Evolutionary conservation across 257 asterid genomes (phyloP), one percentile per base, ranked within the genome.

Genomic region (Solanum lignicaule): DNA sequence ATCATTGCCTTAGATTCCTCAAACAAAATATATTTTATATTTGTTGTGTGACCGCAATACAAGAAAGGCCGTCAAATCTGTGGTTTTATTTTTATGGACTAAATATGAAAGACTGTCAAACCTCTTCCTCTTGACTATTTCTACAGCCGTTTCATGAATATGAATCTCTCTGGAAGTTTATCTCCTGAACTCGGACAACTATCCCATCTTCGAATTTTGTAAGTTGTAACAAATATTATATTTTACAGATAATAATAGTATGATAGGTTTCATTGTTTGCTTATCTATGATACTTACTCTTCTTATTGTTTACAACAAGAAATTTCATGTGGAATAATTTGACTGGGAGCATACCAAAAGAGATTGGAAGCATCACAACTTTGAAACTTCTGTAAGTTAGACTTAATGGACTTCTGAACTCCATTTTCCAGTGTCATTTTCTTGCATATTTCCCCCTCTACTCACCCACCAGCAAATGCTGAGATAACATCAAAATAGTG

Each of bases 301-400:
- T 86, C 52, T 20, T 39, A 38, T 27, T 87, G 33, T 38, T 73
- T 36, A 74, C 83, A 60, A 46, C 86, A 83, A 92, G 94, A 86
- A 88, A 91, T 87, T 92, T 92, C 89, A 92, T 91, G 94, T 92
- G 94, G 94, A 92, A 92, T 88, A 83, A 89, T n/a, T 88, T 92
- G 82, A 87, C 87, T 55, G 94, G 93, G 82, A 84, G 62, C 87
- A 90, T 92, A 83, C 94, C 92, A 33, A 91, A 91, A 88, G 94
- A 92, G 90, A 91, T 92, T 72, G 93, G 92, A 46, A 84, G 84
- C 62, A 52, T 92, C 83, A 43, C 88, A 23, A 82, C 90, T 74
- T 85, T 92, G 76, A 62, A 33, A 36, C 92, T 90, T 79, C 87
- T 92, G 94, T 92, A 72, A 88, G 94, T 92, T 85, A 23, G 41